A percentile compares a stretch with the other conserved stretches of the same genome.
phyloP scores from a whole-genome alignment of 305 asterid genomes.

The Fraxinus sp. region DNA sequence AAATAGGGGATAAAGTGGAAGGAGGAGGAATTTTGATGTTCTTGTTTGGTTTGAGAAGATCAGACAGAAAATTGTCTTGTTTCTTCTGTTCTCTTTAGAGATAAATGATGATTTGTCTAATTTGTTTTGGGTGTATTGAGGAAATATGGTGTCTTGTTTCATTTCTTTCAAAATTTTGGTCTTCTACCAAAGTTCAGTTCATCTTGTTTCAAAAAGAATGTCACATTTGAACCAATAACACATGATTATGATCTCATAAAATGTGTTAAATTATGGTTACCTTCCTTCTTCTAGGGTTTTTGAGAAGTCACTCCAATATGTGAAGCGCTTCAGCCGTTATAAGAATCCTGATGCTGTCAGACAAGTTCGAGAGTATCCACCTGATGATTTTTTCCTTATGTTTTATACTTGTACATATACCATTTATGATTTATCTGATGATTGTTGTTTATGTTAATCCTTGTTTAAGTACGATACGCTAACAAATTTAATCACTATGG shows the following conservation, averaged over 20 bases:
- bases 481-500: not conserved
- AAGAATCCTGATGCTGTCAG: slow-evolving; percentile 95
- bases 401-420: not conserved
- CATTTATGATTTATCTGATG: not conserved
- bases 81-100: not conserved
- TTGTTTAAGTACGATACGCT: not conserved
- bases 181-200: not conserved
- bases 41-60: not conserved
- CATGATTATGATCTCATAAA: slow-evolving; percentile 2
- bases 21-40: not conserved
- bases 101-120: not conserved
- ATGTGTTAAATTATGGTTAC: slow-evolving; percentile 16
- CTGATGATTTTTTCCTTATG: not conserved
- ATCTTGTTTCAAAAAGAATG: not conserved
- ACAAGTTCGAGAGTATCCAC: slow-evolving; percentile 99
- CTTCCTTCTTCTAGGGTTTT: slow-evolving; percentile 64
- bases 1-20: not conserved
- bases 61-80: not conserved
- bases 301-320: slow-evolving; percentile 95
- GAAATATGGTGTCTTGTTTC: not conserved
- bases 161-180: not conserved
- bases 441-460: not conserved
- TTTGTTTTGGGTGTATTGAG: not conserved
- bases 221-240: not conserved
- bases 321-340: slow-evolving; percentile 97